These are phyloP conservation scores for Tuber umbilicatum DNA, from an alignment of 495 filamentous ascomycete species.

Conservation along the genomic window DNA sequence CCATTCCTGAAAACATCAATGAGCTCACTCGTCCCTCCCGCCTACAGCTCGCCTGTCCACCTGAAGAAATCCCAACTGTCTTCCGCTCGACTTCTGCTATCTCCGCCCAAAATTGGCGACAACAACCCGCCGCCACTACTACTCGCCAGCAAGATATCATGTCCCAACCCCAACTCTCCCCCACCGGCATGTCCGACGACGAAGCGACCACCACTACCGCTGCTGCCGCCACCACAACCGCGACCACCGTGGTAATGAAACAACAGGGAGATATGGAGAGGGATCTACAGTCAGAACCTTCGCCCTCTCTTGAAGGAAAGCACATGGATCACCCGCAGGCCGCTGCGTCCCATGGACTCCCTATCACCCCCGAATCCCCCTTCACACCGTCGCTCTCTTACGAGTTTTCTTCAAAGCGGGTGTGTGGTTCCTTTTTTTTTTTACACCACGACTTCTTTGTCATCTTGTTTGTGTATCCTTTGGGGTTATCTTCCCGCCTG, in stretches of 20 bases:
- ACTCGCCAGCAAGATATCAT: slow-evolving; percentile 14
- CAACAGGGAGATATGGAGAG: slow-evolving; percentile 18
- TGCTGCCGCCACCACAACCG: slow-evolving; percentile 17
- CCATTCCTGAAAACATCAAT: slow-evolving; percentile 16
- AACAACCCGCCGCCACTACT: slow-evolving; percentile 8
- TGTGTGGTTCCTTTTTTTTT: slow-evolving; percentile 14
- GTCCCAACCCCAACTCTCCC: slow-evolving; percentile 31
- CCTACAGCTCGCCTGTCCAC: slow-evolving; percentile 37
- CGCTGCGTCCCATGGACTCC: slow-evolving; percentile 29
- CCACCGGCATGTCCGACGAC: slow-evolving; percentile 24
- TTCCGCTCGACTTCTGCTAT: slow-evolving; percentile 28
- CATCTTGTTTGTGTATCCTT: not conserved
- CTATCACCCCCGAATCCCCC: slow-evolving; percentile 33
- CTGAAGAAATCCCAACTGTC: slow-evolving; percentile 29
- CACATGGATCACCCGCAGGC: slow-evolving; percentile 24
- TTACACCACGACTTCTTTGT: not conserved
- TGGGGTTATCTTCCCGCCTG: not conserved
- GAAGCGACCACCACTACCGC: slow-evolving; percentile 21
- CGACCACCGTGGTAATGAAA: slow-evolving; percentile 10
- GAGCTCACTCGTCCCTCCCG: slow-evolving; percentile 33
- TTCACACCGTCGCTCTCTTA: slow-evolving; percentile 31
- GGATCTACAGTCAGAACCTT: slow-evolving; percentile 30
- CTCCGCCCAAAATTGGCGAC: slow-evolving; percentile 19
- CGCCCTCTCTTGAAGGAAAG: slow-evolving; percentile 29
- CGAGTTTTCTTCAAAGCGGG: slow-evolving; percentile 38